phyloP scores from a whole-genome alignment of 2,329 filamentous ascomycete genomes.

The Kalaharituber pfeilii region DNA sequence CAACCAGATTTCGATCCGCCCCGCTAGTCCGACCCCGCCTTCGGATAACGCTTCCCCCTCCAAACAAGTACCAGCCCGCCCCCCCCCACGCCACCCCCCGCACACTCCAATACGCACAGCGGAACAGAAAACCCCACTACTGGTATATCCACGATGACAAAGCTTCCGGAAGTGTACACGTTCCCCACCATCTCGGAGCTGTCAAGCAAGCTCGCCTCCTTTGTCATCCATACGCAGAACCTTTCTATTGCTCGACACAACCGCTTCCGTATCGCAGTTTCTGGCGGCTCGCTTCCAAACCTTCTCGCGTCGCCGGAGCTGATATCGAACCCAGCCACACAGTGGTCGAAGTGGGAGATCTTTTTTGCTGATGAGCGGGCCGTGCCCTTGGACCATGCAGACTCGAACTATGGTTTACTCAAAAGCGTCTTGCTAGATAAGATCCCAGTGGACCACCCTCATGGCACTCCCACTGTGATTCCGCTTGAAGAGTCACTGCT shows the following conservation, averaged over 20 bases:
- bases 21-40: too few species aligned
- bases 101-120: too few species aligned
- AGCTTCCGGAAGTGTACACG: conserved; percentile 44
- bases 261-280: conserved; percentile 80
- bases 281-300: conserved; percentile 80
- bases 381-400: conserved; percentile 74
- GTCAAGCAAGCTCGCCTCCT: conserved; percentile 59
- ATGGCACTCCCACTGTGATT: conserved; percentile 37
- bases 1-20: too few species aligned
- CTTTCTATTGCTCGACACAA: conserved; percentile 62
- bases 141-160: conserved; percentile 8
- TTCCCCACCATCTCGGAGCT: conserved; percentile 55
- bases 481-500: conserved; percentile 53
- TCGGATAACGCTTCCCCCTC: too few species aligned
- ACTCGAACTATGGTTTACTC: conserved; percentile 84
- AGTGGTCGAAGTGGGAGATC: conserved; percentile 85
- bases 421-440: conserved; percentile 68
- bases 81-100: too few species aligned
- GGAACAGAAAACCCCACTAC: too few species aligned
- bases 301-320: conserved; percentile 52
- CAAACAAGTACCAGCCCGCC: too few species aligned
- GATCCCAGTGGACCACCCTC: conserved; percentile 32
- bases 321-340: conserved; percentile 33
- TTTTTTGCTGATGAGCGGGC: conserved; percentile 97
- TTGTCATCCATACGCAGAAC: conserved; percentile 67